Conservation (phyloP, 225 moss, liverwort and hornwort species). For the Physcomitrellopsis africana region DNA sequence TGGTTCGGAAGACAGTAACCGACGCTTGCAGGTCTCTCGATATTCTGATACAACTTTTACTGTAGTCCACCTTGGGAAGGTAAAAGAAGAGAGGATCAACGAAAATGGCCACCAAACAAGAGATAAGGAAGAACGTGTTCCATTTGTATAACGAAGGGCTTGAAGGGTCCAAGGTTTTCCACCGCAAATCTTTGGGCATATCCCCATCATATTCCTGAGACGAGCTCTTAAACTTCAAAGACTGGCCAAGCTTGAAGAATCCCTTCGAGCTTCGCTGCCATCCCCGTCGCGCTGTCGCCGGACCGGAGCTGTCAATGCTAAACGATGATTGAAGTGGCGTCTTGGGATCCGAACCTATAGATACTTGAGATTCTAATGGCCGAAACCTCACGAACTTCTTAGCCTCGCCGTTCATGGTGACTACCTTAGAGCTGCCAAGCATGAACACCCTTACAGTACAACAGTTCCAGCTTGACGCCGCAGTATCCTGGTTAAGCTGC, state of each 20-base stretch:
- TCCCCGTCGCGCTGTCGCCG: conserved; percentile 48
- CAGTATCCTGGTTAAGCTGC: neutral
- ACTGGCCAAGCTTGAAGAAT: conserved; percentile 67
- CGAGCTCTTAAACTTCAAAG: conserved; percentile 51
- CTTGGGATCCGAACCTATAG: conserved; percentile 43
- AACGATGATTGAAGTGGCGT: conserved; percentile 31
- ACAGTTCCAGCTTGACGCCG: neutral
- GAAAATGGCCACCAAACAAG: conserved; percentile 79
- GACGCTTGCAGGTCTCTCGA: conserved; percentile 55
- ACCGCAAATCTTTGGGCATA: conserved; percentile 25
- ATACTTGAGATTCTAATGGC: conserved; percentile 39
- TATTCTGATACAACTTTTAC: conserved; percentile 61
- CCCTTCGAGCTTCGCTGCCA: conserved; percentile 74
- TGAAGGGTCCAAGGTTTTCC: conserved; percentile 64
- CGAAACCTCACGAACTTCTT: conserved; percentile 45
- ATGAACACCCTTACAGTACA: conserved; percentile 19
- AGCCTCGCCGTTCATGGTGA: conserved; percentile 32
- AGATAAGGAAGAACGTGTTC: conserved; percentile 77
- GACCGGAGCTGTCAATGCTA: conserved; percentile 28
- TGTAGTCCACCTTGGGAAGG: conserved; percentile 65
- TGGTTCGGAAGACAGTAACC: conserved; percentile 77
- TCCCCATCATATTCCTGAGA: conserved; percentile 58
- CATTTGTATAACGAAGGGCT: conserved; percentile 57
- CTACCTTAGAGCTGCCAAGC: conserved; percentile 33
- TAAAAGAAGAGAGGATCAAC: conserved; percentile 88